Conservation (phyloP, 345 rosid species). For the Garcia nutans region DNA sequence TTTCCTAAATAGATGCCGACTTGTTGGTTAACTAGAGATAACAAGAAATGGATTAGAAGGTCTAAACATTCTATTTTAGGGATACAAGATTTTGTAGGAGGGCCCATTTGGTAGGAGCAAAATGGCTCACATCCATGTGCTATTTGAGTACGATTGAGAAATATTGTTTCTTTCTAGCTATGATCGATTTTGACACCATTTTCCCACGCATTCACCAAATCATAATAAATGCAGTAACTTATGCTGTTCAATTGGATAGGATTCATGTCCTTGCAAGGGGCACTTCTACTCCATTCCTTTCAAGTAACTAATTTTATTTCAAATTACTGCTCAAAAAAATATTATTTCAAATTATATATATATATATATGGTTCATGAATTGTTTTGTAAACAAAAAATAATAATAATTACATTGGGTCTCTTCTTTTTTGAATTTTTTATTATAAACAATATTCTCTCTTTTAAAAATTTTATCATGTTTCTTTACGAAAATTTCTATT, state of each 20-base stretch:
- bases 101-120: slow-evolving; percentile 17
- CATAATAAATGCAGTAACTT: slow-evolving; percentile 21
- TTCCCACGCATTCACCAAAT: slow-evolving; percentile 3
- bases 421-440: no score
- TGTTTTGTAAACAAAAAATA: no score
- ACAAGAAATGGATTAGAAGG: background rate
- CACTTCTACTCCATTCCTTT: background rate
- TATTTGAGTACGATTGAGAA: background rate
- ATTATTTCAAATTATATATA: background rate
- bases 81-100: slow-evolving; percentile 11
- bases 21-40: slow-evolving; percentile 8
- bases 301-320: background rate
- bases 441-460: no score
- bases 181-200: slow-evolving; percentile 15
- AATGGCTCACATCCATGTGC: slow-evolving; percentile 23
- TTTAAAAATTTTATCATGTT: no score
- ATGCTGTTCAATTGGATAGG: slow-evolving; percentile 12
- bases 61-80: slow-evolving; percentile 25
- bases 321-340: background rate
- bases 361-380: background rate
- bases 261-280: background rate
- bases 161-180: slow-evolving; percentile 8
- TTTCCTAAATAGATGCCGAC: slow-evolving; percentile 10
- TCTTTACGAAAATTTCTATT: no score
- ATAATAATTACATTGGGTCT: no score